Evolutionary conservation across 805 yeast genomes (phyloP).

Genomic region (Pichia eremophila): DNA sequence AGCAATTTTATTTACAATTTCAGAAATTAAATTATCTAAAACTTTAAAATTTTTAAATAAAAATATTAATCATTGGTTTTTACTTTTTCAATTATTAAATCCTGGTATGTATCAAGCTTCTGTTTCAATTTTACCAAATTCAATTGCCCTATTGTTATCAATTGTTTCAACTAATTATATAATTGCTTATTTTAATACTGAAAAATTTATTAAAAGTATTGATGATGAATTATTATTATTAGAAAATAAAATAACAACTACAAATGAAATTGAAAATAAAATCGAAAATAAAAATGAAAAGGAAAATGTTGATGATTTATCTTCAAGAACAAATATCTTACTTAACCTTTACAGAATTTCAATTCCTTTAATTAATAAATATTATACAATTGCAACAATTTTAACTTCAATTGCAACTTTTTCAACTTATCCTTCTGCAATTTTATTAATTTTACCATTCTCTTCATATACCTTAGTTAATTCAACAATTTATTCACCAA

Average conservation of each 20-base stretch:
- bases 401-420: conserved; percentile 60
- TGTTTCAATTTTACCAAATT: conserved; percentile 75
- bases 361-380: conserved; percentile 13
- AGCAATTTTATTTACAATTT: conserved; percentile 30
- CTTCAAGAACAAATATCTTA: conserved; percentile 10
- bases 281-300: conserved; percentile 7
- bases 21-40: conserved; percentile 46
- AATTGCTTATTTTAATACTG: conserved; percentile 26
- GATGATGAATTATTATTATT: conserved; percentile 13
- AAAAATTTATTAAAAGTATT: conserved; percentile 13
- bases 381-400: conserved; percentile 26
- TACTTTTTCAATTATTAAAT: conserved; percentile 49
- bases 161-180: conserved; percentile 35
- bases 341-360: conserved; percentile 8
- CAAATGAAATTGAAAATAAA: conserved; percentile 7
- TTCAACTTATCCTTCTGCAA: conserved; percentile 86
- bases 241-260: conserved; percentile 6
- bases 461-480: conserved; percentile 28
- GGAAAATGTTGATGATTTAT: conserved; percentile 3
- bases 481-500: conserved; percentile 3
- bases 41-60: conserved; percentile 31
- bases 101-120: conserved; percentile 90
- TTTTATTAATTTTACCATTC: conserved; percentile 56
- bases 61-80: conserved; percentile 47
- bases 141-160: conserved; percentile 55